Evolutionary conservation across 2,329 filamentous ascomycete species (phyloP), one percentile per base, ranked within the genome.

Genomic region (Neoscytalidium dimidiatum): DNA sequence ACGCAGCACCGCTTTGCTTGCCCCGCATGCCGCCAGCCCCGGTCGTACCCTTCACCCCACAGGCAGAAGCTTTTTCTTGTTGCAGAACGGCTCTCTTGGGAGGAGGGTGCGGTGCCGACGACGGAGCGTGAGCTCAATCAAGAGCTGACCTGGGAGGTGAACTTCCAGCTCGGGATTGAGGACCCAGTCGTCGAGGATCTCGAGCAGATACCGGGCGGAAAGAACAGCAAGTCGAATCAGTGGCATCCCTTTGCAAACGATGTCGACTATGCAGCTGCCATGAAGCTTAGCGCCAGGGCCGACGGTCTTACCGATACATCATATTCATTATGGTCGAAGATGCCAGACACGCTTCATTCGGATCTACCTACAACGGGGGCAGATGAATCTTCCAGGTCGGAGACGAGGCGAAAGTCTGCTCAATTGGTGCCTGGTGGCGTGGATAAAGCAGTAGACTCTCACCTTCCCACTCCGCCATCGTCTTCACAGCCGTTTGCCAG

Each of bases 31-130:
- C 41, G 60, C 21, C 35, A 48, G 21, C 57, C 62, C 9, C 48
- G 64, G 46, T 65, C 68, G 8, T 67, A 66, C 29, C 46, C 65
- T 17, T 71, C 69, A 2, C 46, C 69, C 1, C 71, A 75, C 46
- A 64, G 66, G 26, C 72, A 68, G n/a, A 75, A 74, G 46, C 49
- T 73, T 1, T 75, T 75, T 19, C 65, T 75, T 5, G 68, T 72
- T 9, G 71, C 73, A 1, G 70, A 74, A 53, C 68, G 72, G 21
- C 52, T 75, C 35, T 69, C 68, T 4, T 73, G 69, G 68, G 67
- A 71, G 3, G 67, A 69, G 17, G 67, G 63, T 6, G 8, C 21
- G 14, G 66, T 71, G 3, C 68, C 70, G 11, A 64, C 38, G 1
- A 58, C 58, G 17, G 69, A 71, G 14, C 69, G 68, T 44, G 66